These are phyloP conservation scores for Cupressus sempervirens DNA, from an alignment of 75 land plant genomes.

Conservation along the genomic window DNA sequence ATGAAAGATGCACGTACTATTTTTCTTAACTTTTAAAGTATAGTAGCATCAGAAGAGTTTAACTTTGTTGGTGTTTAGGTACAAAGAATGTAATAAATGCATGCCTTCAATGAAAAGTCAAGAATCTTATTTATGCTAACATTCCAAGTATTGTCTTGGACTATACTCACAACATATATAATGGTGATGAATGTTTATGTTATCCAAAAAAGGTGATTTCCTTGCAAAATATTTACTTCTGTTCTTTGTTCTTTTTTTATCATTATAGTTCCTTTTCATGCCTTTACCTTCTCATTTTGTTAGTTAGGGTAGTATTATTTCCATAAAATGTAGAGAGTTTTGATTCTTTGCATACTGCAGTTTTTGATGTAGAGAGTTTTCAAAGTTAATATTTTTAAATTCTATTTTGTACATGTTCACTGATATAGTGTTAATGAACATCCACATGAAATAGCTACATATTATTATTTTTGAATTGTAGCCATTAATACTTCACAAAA, in stretches of 20 bases:
- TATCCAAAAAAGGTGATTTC: constrained; percentile 68
- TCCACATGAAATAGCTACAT: too few species aligned
- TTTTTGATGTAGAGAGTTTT: neutral
- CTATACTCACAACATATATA: constrained; percentile 62
- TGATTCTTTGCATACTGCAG: neutral
- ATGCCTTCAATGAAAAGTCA: constrained; percentile 70
- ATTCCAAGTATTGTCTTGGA: constrained; percentile 97
- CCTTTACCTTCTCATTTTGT: neutral
- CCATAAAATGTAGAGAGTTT: neutral
- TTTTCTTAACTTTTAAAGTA: neutral
- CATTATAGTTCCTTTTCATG: neutral
- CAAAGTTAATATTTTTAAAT: too few species aligned
- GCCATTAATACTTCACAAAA: too few species aligned
- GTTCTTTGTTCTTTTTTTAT: neutral
- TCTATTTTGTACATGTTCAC: too few species aligned
- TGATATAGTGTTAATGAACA: too few species aligned
- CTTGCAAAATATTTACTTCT: neutral
- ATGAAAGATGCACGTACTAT: neutral
- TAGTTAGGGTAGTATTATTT: neutral
- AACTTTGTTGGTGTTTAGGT: constrained; percentile 36
- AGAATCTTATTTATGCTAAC: constrained; percentile 85
- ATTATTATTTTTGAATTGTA: too few species aligned
- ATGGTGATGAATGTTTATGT: constrained; percentile 77
- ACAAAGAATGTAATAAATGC: constrained; percentile 89
- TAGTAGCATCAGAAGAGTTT: neutral